Conservation (phyloP, 768 basidiomycete genomes). For the Crepidotus variabilis region DNA sequence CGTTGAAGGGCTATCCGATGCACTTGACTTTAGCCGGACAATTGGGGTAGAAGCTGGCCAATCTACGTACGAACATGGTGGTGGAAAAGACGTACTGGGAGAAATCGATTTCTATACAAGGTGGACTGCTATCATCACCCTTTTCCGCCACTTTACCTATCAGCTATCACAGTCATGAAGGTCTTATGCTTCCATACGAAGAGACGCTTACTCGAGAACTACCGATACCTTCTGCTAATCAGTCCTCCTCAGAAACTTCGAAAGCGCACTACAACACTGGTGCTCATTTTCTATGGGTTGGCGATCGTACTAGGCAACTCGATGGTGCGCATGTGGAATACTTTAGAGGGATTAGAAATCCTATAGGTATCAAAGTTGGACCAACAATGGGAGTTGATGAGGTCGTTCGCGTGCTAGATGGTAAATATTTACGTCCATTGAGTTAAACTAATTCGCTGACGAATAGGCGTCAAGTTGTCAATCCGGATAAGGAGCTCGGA, state of each 20-base stretch:
- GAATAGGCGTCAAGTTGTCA: slow-evolving; percentile 58
- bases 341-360: slow-evolving; percentile 88
- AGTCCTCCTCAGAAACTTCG: background rate
- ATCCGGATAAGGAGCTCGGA: slow-evolving; percentile 79
- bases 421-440: slow-evolving; percentile 33
- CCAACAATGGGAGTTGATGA: slow-evolving; percentile 82
- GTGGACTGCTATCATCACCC: slow-evolving; percentile 29
- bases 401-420: slow-evolving; percentile 68
- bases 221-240: slow-evolving; percentile 27
- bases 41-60: slow-evolving; percentile 61
- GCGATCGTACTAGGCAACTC: slow-evolving; percentile 90
- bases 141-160: background rate
- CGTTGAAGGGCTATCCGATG: slow-evolving; percentile 80
- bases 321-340: slow-evolving; percentile 95
- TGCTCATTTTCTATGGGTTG: slow-evolving; percentile 96
- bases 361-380: slow-evolving; percentile 95
- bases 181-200: slow-evolving; percentile 90
- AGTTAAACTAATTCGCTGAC: background rate
- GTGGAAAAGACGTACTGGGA: slow-evolving; percentile 66
- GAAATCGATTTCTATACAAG: slow-evolving; percentile 95
- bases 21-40: slow-evolving; percentile 88
- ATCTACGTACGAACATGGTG: slow-evolving; percentile 67
- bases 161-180: slow-evolving; percentile 67
- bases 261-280: slow-evolving; percentile 83
- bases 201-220: slow-evolving; percentile 81